Conservation (phyloP, 2,329 filamentous ascomycete genomes). For the Aspergillus carbonarius region DNA sequence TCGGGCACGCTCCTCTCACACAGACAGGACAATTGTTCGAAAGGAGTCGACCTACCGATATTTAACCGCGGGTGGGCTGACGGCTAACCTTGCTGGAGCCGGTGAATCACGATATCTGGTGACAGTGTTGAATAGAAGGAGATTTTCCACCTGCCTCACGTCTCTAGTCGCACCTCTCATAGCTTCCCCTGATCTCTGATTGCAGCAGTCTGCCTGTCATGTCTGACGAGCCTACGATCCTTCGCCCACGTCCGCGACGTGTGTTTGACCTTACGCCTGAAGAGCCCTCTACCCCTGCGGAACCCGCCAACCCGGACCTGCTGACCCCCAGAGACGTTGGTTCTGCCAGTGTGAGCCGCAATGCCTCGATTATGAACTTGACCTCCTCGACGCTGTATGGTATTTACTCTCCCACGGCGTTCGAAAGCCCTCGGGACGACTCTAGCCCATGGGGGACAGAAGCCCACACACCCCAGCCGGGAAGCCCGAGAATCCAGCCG, state of each 20-base stretch:
- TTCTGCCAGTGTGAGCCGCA: conserved; percentile 59
- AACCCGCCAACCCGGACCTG: conserved; percentile 35
- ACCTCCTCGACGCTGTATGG: conserved; percentile 87
- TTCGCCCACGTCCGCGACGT: conserved; percentile 70
- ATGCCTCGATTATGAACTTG: conserved; percentile 78
- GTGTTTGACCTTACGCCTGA: conserved; percentile 63
- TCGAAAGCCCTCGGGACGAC: conserved; percentile 57
- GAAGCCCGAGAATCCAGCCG: conserved; percentile 44
- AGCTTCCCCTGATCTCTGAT: not conserved
- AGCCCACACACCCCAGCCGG: conserved; percentile 63
- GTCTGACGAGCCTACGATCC: conserved; percentile 52
- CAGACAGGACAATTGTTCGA: not conserved
- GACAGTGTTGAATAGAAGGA: not conserved
- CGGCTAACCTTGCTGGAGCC: not conserved
- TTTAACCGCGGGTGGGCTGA: not conserved
- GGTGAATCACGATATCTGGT: not conserved
- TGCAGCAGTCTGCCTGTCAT: conserved; percentile 20
- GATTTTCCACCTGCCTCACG: not conserved
- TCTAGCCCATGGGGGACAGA: conserved; percentile 77
- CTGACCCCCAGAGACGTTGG: conserved; percentile 33
- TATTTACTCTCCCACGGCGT: conserved; percentile 74
- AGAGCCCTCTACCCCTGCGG: conserved; percentile 40
- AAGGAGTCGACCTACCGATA: not conserved
- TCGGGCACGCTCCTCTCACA: not conserved
- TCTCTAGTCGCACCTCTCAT: not conserved